Evolutionary conservation across 108 stramenopile species (phyloP), one percentile per base, ranked within the genome.

Genomic region (Fragilaria crotonensis): DNA sequence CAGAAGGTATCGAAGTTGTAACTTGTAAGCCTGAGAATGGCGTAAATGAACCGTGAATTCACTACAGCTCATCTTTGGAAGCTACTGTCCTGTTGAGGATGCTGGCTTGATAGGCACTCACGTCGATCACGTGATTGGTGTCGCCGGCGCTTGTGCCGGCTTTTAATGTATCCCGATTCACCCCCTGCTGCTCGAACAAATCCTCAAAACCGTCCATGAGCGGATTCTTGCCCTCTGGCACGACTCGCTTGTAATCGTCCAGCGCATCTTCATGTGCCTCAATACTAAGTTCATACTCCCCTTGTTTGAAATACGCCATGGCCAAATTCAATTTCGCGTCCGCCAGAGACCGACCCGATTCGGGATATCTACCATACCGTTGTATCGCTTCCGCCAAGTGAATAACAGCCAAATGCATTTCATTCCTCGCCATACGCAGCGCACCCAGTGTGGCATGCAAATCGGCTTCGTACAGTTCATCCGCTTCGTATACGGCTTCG

Each of bases 371-470:
- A 5, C 23, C 25, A 46, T 64, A 64, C 5, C 30, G 45, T 4
- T 47, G 28, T 1, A 64, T 3, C 23, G 63, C 63, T 56, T 45
- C 27, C 23, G 25, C 27, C 23, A 64, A 54, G 30, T 64, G 63
- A 22, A 48, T 28, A 14, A 55, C 26, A 5, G 63, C 63, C 26
- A 30, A 20, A 21, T 30, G 14, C 17, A 29, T 18, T 28, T 66
- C 58, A 28, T 52, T 45, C 1, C 22, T 19, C 14, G 57, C 4
- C 33, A 66, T 22, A 21, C 48, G 45, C 4, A 66, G 25, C 2
- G 57, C 47, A 33, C 65, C 65, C 23, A 66, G 26, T 3, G 45
- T 49, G 11, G 57, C 27, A 57, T 66, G 65, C 25, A 66, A 51
- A 41, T 66, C 65, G 14, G 48, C 65, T 25, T 59, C 65, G 31